Evolutionary conservation across 495 filamentous ascomycete genomes (phyloP).

Genomic region (Penicillium samsonianum): DNA sequence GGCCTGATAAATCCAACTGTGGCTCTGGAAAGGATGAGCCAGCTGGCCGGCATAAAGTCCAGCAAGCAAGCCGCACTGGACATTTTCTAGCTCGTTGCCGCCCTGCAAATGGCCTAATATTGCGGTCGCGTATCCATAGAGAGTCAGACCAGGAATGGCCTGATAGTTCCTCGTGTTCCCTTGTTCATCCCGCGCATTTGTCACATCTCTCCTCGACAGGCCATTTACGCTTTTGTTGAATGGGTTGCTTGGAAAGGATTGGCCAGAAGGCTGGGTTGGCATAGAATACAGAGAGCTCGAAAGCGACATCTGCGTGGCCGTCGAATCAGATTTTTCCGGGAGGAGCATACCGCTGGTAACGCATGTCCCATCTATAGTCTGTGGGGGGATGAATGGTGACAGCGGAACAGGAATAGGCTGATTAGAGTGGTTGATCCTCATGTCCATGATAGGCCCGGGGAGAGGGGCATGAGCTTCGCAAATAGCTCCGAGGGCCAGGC

Average conservation of each 20-base stretch:
- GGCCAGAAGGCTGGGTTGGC: constrained; percentile 16
- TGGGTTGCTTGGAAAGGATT: constrained; percentile 23
- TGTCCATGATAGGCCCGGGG: constrained; percentile 56
- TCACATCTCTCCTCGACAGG: constrained; percentile 18
- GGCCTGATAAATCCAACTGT: constrained; percentile 81
- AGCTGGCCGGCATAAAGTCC: constrained; percentile 88
- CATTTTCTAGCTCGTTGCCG: constrained; percentile 74
- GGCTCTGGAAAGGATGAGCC: constrained; percentile 84
- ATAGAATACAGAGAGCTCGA: constrained; percentile 28
- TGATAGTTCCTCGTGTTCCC: constrained; percentile 68
- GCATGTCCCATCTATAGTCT: constrained; percentile 2
- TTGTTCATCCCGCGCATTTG: constrained; percentile 11
- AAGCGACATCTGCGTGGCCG: constrained; percentile 17
- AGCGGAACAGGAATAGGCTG: constrained; percentile 32
- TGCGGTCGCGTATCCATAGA: constrained; percentile 81
- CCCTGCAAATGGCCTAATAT: constrained; percentile 83
- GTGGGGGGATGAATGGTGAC: constrained; percentile 6
- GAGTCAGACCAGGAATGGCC: constrained; percentile 82
- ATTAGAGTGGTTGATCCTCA: constrained; percentile 25
- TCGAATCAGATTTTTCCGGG: constrained; percentile 31
- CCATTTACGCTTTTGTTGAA: constrained; percentile 8
- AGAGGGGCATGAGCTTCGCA: constrained; percentile 60
- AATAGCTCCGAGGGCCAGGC: constrained; percentile 85
- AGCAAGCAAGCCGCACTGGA: constrained; percentile 86
- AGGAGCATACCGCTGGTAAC: constrained; percentile 27